These are phyloP conservation scores for Colletotrichum sojae DNA, from an alignment of 2,329 filamentous ascomycete genomes.

Conservation along the genomic window DNA sequence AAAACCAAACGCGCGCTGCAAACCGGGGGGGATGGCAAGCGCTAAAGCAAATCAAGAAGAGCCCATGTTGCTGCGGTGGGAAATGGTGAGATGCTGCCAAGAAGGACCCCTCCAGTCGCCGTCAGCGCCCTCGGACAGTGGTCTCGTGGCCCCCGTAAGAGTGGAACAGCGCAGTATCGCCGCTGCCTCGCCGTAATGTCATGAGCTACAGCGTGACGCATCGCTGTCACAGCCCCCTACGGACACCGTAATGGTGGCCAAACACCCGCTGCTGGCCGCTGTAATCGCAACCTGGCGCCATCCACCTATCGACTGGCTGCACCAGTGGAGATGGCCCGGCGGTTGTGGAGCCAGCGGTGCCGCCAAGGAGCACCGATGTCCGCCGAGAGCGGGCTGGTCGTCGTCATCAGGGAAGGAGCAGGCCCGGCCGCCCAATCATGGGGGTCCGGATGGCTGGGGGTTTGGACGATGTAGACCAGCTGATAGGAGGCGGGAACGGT, in stretches of 20 bases:
- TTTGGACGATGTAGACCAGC: conserved; percentile 9
- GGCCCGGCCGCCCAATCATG: conserved; percentile 31
- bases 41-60: conserved; percentile 13
- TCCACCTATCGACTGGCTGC: not conserved
- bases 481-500: conserved; percentile 26
- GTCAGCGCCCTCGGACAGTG: conserved; percentile 8
- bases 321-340: conserved; percentile 4
- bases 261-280: not conserved
- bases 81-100: conserved; percentile 22
- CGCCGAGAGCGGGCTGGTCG: conserved; percentile 39
- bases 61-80: not conserved
- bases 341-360: conserved; percentile 38
- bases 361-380: conserved; percentile 38
- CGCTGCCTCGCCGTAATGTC: not conserved
- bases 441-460: conserved; percentile 9
- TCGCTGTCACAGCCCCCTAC: conserved; percentile 29
- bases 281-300: not conserved
- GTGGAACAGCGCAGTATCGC: conserved; percentile 26
- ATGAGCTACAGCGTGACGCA: conserved; percentile 14
- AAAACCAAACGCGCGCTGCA: not conserved
- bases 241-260: conserved; percentile 18
- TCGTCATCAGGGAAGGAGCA: conserved; percentile 36
- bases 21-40: conserved; percentile 15
- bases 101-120: conserved; percentile 15
- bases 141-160: conserved; percentile 26